phyloP scores from a whole-genome alignment of 805 yeast species.

The Lachancea cidri region DNA sequence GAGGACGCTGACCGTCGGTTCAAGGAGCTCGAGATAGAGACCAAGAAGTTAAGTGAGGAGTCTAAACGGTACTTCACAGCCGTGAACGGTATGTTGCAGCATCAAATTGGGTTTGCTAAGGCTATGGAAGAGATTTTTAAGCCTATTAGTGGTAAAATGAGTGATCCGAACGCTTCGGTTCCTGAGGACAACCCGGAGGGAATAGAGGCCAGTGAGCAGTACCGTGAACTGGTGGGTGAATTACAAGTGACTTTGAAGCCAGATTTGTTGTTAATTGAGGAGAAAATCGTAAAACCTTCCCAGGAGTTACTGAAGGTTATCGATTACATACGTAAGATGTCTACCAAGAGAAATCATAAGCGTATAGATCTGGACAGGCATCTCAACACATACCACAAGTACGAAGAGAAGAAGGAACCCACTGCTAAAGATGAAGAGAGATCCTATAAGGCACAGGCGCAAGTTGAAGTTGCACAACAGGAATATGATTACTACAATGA shows the following conservation, averaged over 20 bases:
- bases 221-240: constrained; percentile 81
- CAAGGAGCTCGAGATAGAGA: constrained; percentile 83
- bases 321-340: constrained; percentile 83
- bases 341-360: constrained; percentile 92
- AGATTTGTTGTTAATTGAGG: constrained; percentile 86
- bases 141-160: constrained; percentile 88
- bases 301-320: constrained; percentile 83
- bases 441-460: constrained; percentile 84
- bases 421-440: constrained; percentile 88
- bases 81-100: constrained; percentile 87
- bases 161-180: constrained; percentile 79
- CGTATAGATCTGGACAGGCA: constrained; percentile 90
- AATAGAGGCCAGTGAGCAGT: constrained; percentile 88
- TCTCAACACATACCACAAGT: constrained; percentile 60
- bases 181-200: constrained; percentile 98
- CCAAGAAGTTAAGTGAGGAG: constrained; percentile 84
- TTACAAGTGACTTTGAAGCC: constrained; percentile 84
- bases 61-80: constrained; percentile 86
- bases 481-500: constrained; percentile 96
- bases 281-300: constrained; percentile 85
- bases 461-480: constrained; percentile 84
- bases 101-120: constrained; percentile 91
- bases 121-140: constrained; percentile 94
- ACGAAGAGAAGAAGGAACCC: constrained; percentile 76
- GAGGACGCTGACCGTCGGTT: constrained; percentile 95